phyloP scores from a whole-genome alignment of 805 yeast species.

The Candida sphagnicola region DNA sequence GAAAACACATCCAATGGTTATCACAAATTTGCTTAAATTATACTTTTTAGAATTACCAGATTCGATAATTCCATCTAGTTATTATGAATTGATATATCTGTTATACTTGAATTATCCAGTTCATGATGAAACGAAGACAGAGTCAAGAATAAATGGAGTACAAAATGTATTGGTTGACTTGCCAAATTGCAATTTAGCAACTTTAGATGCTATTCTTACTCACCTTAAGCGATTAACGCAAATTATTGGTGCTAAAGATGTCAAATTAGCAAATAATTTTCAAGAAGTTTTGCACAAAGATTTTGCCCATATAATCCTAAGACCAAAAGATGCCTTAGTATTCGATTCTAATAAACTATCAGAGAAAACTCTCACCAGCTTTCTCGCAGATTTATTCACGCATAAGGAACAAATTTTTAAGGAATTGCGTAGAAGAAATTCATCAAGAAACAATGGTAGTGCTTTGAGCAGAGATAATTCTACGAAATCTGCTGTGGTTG shows the following conservation, averaged over 20 bases:
- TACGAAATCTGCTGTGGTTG: neutral
- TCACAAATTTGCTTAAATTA: slow-evolving; percentile 66
- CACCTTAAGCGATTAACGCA: slow-evolving; percentile 64
- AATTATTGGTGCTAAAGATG: slow-evolving; percentile 40
- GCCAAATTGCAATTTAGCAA: slow-evolving; percentile 69
- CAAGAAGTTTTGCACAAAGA: slow-evolving; percentile 58
- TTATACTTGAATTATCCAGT: slow-evolving; percentile 48
- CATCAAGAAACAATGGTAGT: slow-evolving; percentile 7
- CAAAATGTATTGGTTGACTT: slow-evolving; percentile 64
- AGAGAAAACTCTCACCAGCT: slow-evolving; percentile 20
- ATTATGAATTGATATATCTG: slow-evolving; percentile 65
- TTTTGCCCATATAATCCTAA: slow-evolving; percentile 57
- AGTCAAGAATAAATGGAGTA: slow-evolving; percentile 54
- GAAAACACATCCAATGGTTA: slow-evolving; percentile 48
- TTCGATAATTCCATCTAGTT: slow-evolving; percentile 60
- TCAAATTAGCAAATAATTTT: slow-evolving; percentile 28
- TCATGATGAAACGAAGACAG: slow-evolving; percentile 34
- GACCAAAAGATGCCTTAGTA: slow-evolving; percentile 37
- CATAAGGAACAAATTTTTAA: slow-evolving; percentile 58
- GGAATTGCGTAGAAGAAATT: slow-evolving; percentile 46
- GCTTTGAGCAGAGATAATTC: slow-evolving; percentile 7
- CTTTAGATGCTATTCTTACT: slow-evolving; percentile 73
- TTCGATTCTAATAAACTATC: slow-evolving; percentile 8
- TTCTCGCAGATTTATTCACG: slow-evolving; percentile 58
- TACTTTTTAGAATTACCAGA: slow-evolving; percentile 79